Base-by-base conservation (phyloP, 495 filamentous ascomycete genomes). In the Xylaria curta region DNA sequence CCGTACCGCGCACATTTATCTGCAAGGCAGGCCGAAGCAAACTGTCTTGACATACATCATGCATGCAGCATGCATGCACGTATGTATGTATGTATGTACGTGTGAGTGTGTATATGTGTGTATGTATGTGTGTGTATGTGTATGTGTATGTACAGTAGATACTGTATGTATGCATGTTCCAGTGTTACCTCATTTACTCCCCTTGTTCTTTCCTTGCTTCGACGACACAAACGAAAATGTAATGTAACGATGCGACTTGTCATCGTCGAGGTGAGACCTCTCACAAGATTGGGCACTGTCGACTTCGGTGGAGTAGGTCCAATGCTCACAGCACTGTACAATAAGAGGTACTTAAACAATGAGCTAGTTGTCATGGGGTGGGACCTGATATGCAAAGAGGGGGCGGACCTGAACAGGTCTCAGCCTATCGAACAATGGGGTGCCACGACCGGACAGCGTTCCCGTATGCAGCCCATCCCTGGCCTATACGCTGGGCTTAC, bases 381-480 rank as follows among this genome's bases (percentile, higher is more conserved):
- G 28, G 28, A 31, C 28, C 36, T 36, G 33, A 6, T 6, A 36
- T 36, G 33, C 33, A 36, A 31, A 26, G 28, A 60, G 38, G 38
- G 38, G 38, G 33, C 0, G 42, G 53, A 8, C 38, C 36, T 15
- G 12, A 51, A 40, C 31, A 28, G 31, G 56, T 40, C 69, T 31
- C 51, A 28, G 47, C 69, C 69, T 58, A 66, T 71, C 36, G 49
- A 66, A 65, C 69, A 36, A 66, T 66, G 69, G 47, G 47, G 17
- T 36, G 36, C 61, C 69, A 56, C 60, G 56, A 49, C 69, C 47
- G 69, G 68, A 51, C 69, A 65, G 51, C 38, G 61, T 64, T 64
- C 61, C 69, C 69, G 69, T 71, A 54, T 65, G 69, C 69, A 59
- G 47, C 15, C 65, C 58, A n/a, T n/a, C n/a, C 69, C 69, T 49